These are phyloP conservation scores for Euphorbia celastroides DNA, from an alignment of 441 rosid genomes.

Conservation along the genomic window DNA sequence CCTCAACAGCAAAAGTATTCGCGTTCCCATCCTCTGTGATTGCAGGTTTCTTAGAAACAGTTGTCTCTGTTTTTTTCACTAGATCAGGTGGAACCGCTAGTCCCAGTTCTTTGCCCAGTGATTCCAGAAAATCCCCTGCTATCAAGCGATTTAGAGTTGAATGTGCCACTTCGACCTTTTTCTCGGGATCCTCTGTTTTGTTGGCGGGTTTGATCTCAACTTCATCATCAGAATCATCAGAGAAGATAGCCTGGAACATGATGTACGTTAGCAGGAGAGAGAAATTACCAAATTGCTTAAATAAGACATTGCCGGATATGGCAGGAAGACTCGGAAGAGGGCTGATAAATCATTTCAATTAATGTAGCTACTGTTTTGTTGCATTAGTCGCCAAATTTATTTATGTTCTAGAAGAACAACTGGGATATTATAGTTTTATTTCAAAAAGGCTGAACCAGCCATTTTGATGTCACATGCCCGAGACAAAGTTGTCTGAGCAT, in stretches of 20 bases:
- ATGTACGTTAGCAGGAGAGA: conserved; percentile 2
- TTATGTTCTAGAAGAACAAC: too few relatives aligned
- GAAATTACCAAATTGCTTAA: conserved; percentile 4
- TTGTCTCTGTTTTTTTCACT: conserved; percentile 26
- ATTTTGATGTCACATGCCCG: too few relatives aligned
- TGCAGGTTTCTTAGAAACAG: conserved; percentile 24
- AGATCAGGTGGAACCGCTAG: conserved; percentile 81
- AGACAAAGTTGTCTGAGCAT: too few relatives aligned
- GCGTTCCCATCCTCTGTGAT: conserved; percentile 19
- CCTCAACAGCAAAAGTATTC: conserved; percentile 19
- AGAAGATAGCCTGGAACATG: conserved; percentile 78
- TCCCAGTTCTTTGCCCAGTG: conserved; percentile 93
- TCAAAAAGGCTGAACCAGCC: too few relatives aligned
- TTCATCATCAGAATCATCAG: conserved; percentile 93
- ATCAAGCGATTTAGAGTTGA: conserved; percentile 77
- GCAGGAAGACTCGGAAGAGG: too few relatives aligned
- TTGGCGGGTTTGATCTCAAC: conserved; percentile 32
- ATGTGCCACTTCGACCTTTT: conserved; percentile 72
- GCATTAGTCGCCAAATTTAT: too few relatives aligned
- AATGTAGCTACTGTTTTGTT: too few relatives aligned
- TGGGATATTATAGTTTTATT: too few relatives aligned
- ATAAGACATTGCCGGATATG: conserved; percentile 5
- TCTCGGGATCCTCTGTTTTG: conserved; percentile 48
- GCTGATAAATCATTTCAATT: too few relatives aligned
- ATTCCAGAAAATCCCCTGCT: conserved; percentile 91